Percentiles rank a stretch among this genome's conserved stretches.
Conservation (phyloP, 1,284 basidiomycete species). For the Omphalotus olearius region DNA sequence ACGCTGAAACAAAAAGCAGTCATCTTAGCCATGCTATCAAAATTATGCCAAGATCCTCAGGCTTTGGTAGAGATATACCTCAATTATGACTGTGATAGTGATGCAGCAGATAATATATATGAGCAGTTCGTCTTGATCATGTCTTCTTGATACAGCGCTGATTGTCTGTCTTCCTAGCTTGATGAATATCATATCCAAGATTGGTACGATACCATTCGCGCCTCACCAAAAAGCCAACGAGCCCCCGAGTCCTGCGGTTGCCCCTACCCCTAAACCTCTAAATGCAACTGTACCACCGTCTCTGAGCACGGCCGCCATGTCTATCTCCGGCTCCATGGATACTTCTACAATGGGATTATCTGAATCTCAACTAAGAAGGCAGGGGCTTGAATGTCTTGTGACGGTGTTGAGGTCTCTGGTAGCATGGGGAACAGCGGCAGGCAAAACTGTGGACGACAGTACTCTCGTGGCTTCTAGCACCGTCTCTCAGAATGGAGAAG, state of each 20-base stretch:
- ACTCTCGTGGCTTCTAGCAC: conserved; percentile 32
- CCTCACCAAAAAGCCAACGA: conserved; percentile 50
- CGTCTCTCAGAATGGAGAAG: conserved; percentile 47
- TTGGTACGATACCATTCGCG: conserved; percentile 70
- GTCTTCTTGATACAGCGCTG: background rate
- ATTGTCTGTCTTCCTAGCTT: conserved; percentile 43
- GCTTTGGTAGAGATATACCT: conserved; percentile 96
- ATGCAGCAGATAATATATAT: conserved; percentile 93
- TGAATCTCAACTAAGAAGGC: conserved; percentile 81
- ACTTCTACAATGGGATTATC: conserved; percentile 64
- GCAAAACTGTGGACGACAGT: conserved; percentile 45
- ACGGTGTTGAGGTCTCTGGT: conserved; percentile 86
- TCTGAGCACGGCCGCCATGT: conserved; percentile 64
- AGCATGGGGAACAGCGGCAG: conserved; percentile 74
- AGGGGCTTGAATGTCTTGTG: conserved; percentile 88
- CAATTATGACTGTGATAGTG: conserved; percentile 96
- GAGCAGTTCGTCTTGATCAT: conserved; percentile 63
- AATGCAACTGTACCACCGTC: conserved; percentile 49
- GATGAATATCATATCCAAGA: conserved; percentile 93
- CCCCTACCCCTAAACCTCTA: conserved; percentile 50
- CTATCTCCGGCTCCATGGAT: conserved; percentile 65
- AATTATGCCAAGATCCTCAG: conserved; percentile 91
- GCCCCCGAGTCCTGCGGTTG: conserved; percentile 53
- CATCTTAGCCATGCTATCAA: conserved; percentile 81
- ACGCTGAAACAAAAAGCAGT: conserved; percentile 93